Evolutionary conservation across 1,139 yeast genomes (phyloP).

Genomic region (Waltiozyma sp.): DNA sequence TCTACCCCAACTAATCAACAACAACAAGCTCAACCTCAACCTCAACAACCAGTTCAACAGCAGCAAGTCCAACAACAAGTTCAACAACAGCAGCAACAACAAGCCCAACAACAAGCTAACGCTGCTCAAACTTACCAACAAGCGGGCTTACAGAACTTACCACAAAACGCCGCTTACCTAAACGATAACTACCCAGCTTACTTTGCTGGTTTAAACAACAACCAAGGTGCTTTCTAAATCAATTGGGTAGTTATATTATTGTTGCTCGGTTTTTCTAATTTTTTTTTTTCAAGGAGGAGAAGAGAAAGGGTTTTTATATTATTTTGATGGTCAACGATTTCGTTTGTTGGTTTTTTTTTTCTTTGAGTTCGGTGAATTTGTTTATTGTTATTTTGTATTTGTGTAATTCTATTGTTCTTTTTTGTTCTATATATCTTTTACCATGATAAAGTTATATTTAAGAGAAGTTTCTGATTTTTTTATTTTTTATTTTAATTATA

Average conservation of each 20-base stretch:
- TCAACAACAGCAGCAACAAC: slow-evolving; percentile 14
- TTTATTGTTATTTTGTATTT: no score
- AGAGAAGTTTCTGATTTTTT: no score
- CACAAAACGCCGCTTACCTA: slow-evolving; percentile 39
- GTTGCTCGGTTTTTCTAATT: not conserved
- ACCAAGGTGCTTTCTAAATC: slow-evolving; percentile 27
- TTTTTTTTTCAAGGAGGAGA: no score
- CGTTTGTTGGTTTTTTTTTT: no score
- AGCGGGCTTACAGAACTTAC: slow-evolving; percentile 25
- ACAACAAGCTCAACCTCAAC: slow-evolving; percentile 5
- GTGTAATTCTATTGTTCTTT: no score
- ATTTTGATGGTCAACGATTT: no score
- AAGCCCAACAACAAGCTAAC: slow-evolving; percentile 15
- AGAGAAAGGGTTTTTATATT: no score
- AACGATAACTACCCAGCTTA: slow-evolving; percentile 45
- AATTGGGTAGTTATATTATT: not conserved
- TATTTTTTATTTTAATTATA: no score
- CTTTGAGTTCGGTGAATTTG: no score
- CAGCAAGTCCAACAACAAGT: slow-evolving; percentile 16
- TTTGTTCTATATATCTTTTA: no score
- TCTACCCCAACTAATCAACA: slow-evolving; percentile 16
- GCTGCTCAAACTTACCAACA: slow-evolving; percentile 15
- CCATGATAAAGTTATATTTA: no score
- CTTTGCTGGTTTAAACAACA: slow-evolving; percentile 43
- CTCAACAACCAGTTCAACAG: slow-evolving; percentile 13